phyloP scores from a whole-genome alignment of 768 basidiomycete species.

The Coprinopsis marcescibilis region DNA sequence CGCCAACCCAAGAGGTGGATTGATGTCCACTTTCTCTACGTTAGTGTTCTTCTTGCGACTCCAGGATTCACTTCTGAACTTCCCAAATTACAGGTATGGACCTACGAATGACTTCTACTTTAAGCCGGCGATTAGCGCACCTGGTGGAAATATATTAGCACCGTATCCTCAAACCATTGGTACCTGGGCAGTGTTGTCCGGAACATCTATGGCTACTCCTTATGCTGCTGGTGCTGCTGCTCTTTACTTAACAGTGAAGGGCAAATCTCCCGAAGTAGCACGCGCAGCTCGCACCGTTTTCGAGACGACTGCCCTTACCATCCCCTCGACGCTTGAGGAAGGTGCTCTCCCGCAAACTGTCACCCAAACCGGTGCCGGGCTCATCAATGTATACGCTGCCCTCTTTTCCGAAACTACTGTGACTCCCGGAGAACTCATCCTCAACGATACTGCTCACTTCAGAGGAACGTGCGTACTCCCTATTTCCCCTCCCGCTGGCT shows the following conservation, averaged over 20 bases:
- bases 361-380: conserved; percentile 44
- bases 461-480: conserved; percentile 28
- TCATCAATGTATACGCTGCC: conserved; percentile 51
- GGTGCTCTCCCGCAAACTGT: conserved; percentile 43
- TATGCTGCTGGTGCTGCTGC: conserved; percentile 43
- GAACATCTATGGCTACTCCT: conserved; percentile 41
- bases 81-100: conserved; percentile 36
- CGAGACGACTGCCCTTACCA: conserved; percentile 38
- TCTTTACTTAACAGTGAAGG: conserved; percentile 36
- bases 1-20: conserved; percentile 47
- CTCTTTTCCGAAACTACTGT: conserved; percentile 43
- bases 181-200: conserved; percentile 33
- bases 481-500: not conserved
- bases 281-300: conserved; percentile 28
- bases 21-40: conserved; percentile 48
- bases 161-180: conserved; percentile 38
- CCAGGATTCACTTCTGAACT: not conserved
- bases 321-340: conserved; percentile 36
- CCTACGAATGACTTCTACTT: conserved; percentile 56
- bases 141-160: conserved; percentile 47
- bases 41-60: conserved; percentile 6
- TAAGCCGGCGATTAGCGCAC: conserved; percentile 49
- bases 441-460: conserved; percentile 59
- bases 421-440: conserved; percentile 43
- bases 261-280: conserved; percentile 26